Evolutionary conservation across 768 basidiomycete genomes (phyloP), one percentile per base, ranked within the genome.

Genomic region (Psilocybe azurescens): DNA sequence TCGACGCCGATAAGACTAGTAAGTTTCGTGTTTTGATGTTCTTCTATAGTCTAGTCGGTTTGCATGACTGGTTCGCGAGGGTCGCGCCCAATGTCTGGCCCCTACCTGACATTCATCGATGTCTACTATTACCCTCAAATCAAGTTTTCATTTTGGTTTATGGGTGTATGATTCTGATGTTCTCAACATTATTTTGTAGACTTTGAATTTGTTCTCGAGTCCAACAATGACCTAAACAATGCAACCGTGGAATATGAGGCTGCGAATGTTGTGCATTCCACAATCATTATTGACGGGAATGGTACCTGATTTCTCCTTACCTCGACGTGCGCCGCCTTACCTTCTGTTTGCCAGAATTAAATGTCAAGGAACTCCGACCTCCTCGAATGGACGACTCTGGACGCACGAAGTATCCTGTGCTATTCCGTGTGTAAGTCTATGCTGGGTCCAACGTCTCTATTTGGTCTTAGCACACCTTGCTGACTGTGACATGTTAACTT

Each of bases 331-430:
- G 28, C 32, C n/a, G 28, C 38, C 48, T 47, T 59, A 28, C 6
- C 30, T 59, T 48, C 33, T 36, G 7, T 51, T 59, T 54, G 53
- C 32, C 67, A 95, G 94, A 94, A 69, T 78, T 98, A 58, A 97
- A 97, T 73, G 91, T 93, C 58, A 83, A 91, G 70, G 96, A 98
- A 77, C 85, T 97, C 67, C 86, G 94, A 14, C 97, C 97, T 16
- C 94, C 95, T 3, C 83, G 85, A 61, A 92, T 99, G 89, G 97
- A 99, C 68, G 89, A 92, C 68, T 90, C 94, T 20, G 97, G 97
- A n/a, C 87, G 93, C 48, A 94, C 91, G 8, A 95, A 97, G 73
- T 99, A 99, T 70, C 93, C 97, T 1, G 95, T 98, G 20, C 79
- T 99, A 30, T 95, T 99, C 81, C 81, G 85, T 48, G 93, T 97